Evolutionary conservation across 345 rosid genomes (phyloP).

Genomic region (Murraya koenigii): DNA sequence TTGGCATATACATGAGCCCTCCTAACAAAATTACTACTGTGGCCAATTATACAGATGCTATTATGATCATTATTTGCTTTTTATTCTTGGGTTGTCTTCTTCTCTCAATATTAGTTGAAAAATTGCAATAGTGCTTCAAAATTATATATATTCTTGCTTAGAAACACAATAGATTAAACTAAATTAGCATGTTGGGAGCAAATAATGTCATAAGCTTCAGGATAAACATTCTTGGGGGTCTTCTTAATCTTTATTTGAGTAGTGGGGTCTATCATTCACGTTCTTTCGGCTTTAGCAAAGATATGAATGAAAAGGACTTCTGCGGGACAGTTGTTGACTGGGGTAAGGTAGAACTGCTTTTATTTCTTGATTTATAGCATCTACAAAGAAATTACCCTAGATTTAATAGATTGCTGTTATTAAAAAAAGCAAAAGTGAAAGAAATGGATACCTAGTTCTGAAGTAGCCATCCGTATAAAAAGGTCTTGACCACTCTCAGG

Average conservation of each 20-base stretch:
- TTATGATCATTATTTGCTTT: not conserved
- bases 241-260: no score
- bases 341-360: no score
- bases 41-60: not conserved
- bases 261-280: no score
- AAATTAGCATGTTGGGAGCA: no score
- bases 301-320: no score
- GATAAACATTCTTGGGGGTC: no score
- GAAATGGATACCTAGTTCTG: constrained; percentile 15
- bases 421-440: not conserved
- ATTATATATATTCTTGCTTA: not conserved
- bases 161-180: not conserved
- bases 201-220: no score
- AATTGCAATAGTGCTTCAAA: not conserved
- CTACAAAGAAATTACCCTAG: not conserved
- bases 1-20: not conserved
- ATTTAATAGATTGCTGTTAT: not conserved
- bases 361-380: no score
- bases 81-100: not conserved
- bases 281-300: no score
- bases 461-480: constrained; percentile 17
- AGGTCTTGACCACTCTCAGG: not conserved
- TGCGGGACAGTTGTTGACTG: no score
- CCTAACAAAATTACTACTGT: not conserved
- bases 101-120: not conserved